Base-by-base conservation (phyloP, 2,329 filamentous ascomycete genomes). In the Huntiella moniliformis region DNA sequence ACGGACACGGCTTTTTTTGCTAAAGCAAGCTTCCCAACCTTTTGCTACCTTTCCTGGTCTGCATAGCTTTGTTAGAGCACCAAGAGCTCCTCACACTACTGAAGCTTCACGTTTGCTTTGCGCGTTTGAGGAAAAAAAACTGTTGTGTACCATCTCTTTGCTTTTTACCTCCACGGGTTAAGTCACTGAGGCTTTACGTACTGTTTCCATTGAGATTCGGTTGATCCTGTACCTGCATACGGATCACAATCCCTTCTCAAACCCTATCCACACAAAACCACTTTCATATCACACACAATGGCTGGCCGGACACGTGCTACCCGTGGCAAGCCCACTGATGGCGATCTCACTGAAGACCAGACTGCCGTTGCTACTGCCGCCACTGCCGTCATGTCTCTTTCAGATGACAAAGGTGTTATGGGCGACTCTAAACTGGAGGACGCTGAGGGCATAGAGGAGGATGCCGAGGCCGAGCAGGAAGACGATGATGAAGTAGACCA, bases 361-460 rank as follows among this genome's bases (percentile, higher is more conserved):
- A 44, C 47, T 47, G 39, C 45, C 12, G 47, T 44, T 33, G 47
- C 47, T 31, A 49, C 47, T 22, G 47, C 47, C 18, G 47, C 47
- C 17, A 49, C 47, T 33, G 47, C 47, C 28, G 47, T 49, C 5
- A 49, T 49, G 47, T 34, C 47, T 22, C 36, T 49, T 11, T 49
- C 47, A 15, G 47, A 49, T 32, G 46, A 43, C 39, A 46, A 43
- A 6, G 45, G 37, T 8, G 32, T 22, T 18, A 45, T 42, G 13
- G 45, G 44, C 1, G 47, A 44, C 6, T 32, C 35, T 3, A 39
- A 37, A 5, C 38, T 28, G 10, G 43, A 46, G n/a, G 38, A 39
- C 18, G 41, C 31, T 6, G 38, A 45, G 3, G 42, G 31, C 7
- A 38, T 42, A 11, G 42, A 45, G 2, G 42, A 47, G 12, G 45